phyloP scores from a whole-genome alignment of 352 stramenopile genomes.

The Vaucheria bursata region DNA sequence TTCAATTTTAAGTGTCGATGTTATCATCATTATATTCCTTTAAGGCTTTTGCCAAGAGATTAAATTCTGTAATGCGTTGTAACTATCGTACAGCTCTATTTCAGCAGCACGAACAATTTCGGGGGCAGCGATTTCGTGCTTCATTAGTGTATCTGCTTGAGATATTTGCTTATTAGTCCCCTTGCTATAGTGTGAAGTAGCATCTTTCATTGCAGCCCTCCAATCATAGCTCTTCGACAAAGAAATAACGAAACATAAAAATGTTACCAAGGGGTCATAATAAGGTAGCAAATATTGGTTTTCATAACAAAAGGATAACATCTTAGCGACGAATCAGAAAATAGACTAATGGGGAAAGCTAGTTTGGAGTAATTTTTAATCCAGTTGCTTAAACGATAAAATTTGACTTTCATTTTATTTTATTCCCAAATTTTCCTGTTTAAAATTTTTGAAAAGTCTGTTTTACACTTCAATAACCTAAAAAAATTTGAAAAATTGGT shows the following conservation, averaged over 20 bases:
- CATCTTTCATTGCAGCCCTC: constrained; percentile 11
- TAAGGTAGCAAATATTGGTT: too few species aligned
- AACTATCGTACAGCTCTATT: constrained; percentile 17
- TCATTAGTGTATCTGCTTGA: constrained; percentile 11
- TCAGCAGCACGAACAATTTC: constrained; percentile 14
- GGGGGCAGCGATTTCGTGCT: constrained; percentile 20
- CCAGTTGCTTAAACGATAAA: too few species aligned
- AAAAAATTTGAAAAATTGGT: not conserved
- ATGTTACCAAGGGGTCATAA: too few species aligned
- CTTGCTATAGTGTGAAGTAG: constrained; percentile 16
- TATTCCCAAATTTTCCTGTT: too few species aligned
- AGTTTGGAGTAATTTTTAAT: too few species aligned
- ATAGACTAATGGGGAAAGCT: too few species aligned
- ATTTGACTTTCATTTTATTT: too few species aligned
- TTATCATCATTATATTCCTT: too few species aligned
- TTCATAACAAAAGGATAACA: too few species aligned
- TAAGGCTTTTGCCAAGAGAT: constrained; percentile 19
- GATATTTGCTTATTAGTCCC: not conserved
- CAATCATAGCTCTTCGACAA: constrained; percentile 9
- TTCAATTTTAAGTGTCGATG: too few species aligned
- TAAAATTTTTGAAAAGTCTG: not conserved
- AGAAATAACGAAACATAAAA: too few species aligned
- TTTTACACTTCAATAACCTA: not conserved
- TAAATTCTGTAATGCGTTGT: not conserved
- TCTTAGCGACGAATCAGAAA: too few species aligned